Conservation (phyloP, 108 stramenopile species). For the Conticribra guillardii region DNA sequence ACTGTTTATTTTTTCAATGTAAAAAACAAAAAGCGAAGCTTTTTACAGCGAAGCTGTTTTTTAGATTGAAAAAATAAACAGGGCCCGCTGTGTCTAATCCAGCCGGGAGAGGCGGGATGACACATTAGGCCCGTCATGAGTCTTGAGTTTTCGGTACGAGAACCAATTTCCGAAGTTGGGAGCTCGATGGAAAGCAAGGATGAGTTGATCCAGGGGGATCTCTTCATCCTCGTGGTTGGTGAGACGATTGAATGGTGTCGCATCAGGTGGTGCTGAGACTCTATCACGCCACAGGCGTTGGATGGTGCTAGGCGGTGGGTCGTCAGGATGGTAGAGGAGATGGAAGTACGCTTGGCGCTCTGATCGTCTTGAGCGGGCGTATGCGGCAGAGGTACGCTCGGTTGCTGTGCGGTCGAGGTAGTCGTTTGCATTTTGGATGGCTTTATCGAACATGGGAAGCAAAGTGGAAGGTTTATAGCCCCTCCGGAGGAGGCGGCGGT, state of each 20-base stretch:
- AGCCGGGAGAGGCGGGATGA: background rate
- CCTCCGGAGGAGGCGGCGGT: conserved; percentile 17
- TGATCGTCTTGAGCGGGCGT: background rate
- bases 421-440: conserved; percentile 17
- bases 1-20: too few relatives aligned
- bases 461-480: conserved; percentile 13
- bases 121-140: background rate
- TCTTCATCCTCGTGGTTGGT: background rate
- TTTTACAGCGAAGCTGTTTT: too few relatives aligned
- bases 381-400: background rate
- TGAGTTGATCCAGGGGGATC: conserved; percentile 1
- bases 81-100: background rate
- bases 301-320: background rate
- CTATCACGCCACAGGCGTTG: conserved; percentile 2
- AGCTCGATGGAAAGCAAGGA: too few relatives aligned
- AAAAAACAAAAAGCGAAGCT: too few relatives aligned
- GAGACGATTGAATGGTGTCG: background rate
- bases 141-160: conserved; percentile 4
- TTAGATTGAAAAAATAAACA: conserved; percentile 11
- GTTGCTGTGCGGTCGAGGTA: background rate
- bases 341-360: conserved; percentile 20
- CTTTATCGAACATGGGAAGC: conserved; percentile 26
- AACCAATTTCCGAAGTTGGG: conserved; percentile 9
- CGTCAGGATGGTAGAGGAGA: conserved; percentile 13
- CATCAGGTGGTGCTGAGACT: background rate